Evolutionary conservation across 805 yeast genomes (phyloP), one percentile per base, ranked within the genome.

Genomic region (Lachancea sp.): DNA sequence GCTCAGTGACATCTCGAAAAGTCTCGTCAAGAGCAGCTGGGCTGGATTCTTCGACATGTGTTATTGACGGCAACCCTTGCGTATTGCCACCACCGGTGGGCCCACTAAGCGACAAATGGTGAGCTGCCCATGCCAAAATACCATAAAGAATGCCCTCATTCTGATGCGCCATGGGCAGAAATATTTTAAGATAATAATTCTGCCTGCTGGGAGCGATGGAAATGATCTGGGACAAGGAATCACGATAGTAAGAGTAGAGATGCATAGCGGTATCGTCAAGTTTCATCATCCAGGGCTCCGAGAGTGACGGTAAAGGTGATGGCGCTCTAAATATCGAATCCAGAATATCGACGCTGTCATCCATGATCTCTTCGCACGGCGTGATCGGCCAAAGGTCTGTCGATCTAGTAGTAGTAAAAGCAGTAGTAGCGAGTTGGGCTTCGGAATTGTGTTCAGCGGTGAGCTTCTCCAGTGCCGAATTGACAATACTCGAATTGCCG

Each of bases 101-200:
- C 12, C 30, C 37, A 16, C 45, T 36, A 13, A 56, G 54, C 9
- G 59, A 52, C 38, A 57, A 43, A 41, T 57, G 61, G 37, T 54
- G 67, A 0, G 67, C 70, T 3, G 69, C 81, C 85, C 85, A 81
- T 0, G 83, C 81, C 25, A 80, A 69, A 7, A 81, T 58, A 0
- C 75, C 71, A 49, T 72, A 70, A 25, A 80, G 57, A 3, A 79
- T 72, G 2, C 79, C 71, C 29, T 67, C 68, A 47, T 77, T 75
- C 17, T 59, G 61, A 37, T 67, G 60, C 0, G 85, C 83, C 66
- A 79, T 66, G 11, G 74, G 74, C 8, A 81, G 55, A 49, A 78
- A 75, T 36, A 74, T 73, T 30, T 73, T 73, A 12, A 70, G 56
- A 49, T 75, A 81, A 54, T 73, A 75, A 57, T 79, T 79, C 17